phyloP scores from a whole-genome alignment of 2,329 filamentous ascomycete genomes.

The Ophiostoma novo-ulmi region DNA sequence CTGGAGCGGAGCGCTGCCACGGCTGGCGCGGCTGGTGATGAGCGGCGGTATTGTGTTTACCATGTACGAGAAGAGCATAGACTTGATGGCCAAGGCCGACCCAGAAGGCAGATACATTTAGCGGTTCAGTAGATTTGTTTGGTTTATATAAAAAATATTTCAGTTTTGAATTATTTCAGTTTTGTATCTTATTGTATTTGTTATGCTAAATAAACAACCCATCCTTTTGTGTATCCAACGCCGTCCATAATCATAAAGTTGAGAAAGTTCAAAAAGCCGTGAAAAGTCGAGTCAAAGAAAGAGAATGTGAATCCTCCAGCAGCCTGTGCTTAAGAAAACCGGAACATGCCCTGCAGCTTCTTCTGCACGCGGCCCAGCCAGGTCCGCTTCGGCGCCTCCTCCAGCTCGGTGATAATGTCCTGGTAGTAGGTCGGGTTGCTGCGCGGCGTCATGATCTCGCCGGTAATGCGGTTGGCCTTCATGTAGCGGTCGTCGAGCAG shows the following conservation, averaged over 20 bases:
- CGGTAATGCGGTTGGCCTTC: slow-evolving; percentile 47
- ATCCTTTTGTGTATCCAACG: slow-evolving; percentile 16
- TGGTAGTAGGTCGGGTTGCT: slow-evolving; percentile 61
- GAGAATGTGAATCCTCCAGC: background rate
- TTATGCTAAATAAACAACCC: background rate
- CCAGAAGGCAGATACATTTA: slow-evolving; percentile 79
- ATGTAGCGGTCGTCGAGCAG: slow-evolving; percentile 57
- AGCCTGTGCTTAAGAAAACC: slow-evolving; percentile 42
- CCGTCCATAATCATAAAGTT: slow-evolving; percentile 7
- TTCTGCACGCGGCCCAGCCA: slow-evolving; percentile 50
- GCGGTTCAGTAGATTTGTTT: background rate
- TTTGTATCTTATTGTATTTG: slow-evolving; percentile 15
- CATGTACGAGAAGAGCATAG: slow-evolving; percentile 97
- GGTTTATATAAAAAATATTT: background rate
- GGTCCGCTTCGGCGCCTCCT: slow-evolving; percentile 55
- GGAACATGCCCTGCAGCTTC: slow-evolving; percentile 54
- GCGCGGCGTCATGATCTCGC: slow-evolving; percentile 50
- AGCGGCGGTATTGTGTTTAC: slow-evolving; percentile 97
- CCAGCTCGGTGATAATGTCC: slow-evolving; percentile 57
- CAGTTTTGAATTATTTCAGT: background rate
- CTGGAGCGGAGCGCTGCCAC: slow-evolving; percentile 87
- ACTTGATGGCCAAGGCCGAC: slow-evolving; percentile 72
- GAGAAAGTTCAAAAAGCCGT: background rate
- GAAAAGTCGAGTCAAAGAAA: background rate
- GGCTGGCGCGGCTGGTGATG: slow-evolving; percentile 76